Evolutionary conservation across 192 early-diverging fungal genomes (phyloP).

Genomic region (Coemansia sp.): DNA sequence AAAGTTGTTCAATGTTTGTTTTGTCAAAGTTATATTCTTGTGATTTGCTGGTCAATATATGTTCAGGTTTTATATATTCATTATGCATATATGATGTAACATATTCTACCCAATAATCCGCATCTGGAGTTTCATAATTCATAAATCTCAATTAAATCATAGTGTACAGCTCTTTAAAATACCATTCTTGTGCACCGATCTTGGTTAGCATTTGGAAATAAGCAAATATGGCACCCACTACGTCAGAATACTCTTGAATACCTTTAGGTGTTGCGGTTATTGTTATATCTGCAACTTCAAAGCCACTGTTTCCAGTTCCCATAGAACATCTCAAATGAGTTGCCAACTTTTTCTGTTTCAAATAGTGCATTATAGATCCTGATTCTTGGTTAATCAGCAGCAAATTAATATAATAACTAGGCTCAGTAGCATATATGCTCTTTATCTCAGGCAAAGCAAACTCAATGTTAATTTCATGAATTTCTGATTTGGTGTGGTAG

Average conservation of each 20-base stretch:
- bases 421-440: background rate
- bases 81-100: background rate
- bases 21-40: background rate
- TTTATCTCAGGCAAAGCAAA: constrained; percentile 81
- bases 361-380: background rate
- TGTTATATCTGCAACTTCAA: background rate
- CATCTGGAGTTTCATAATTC: background rate
- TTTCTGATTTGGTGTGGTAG: constrained; percentile 62
- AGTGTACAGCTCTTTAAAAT: background rate
- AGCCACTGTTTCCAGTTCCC: background rate
- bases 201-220: background rate
- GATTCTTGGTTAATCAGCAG: background rate
- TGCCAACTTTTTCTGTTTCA: background rate
- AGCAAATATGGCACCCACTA: background rate
- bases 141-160: background rate
- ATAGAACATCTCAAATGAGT: background rate
- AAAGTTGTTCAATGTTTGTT: background rate
- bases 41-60: background rate
- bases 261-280: background rate
- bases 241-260: background rate
- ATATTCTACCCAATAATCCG: background rate
- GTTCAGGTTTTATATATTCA: background rate
- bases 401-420: background rate
- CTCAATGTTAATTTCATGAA: constrained; percentile 63
- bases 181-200: background rate